Base-by-base conservation (phyloP, 805 yeast genomes). In the Scheffersomyces ergatensis region DNA sequence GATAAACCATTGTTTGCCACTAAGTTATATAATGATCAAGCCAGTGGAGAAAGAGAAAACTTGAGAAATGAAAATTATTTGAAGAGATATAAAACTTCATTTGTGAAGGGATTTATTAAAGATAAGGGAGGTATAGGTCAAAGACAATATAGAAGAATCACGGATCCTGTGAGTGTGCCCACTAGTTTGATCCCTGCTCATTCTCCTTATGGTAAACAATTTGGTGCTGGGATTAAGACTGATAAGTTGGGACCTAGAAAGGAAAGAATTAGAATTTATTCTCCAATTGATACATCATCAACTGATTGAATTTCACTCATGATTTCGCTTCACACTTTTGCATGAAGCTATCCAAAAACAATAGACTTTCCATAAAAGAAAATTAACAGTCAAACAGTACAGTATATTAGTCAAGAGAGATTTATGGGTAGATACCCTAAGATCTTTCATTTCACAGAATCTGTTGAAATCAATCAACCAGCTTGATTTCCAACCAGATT, bases 121-220 rank as follows among this genome's bases (percentile, higher is more conserved):
- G 75, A 69, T 48, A 67, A 65, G 50, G 74, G 75, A 38, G 75
- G 75, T 38, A 61, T 69, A 48, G 75, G 75, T 37, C 72, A 66
- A 51, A 63, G 54, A 45, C 70, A 65, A 40, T 63, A 58, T 53
- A 61, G 69, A 51, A 62, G 65, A 57, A 48, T 57, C 37, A 48
- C 57, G 27, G 62, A 54, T 44, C 55, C 58, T 15, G 37, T 45
- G n/a, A 26, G 43, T 25, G 46, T 55, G 27, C 61, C 71, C 15
- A 55, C 58, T 30, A 60, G 51, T 30, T 54, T 65, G 43, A 69
- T 70, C 42, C 69, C 67, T 18, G 52, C 70, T 6, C 74, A 67
- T 46, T 67, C 74, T n/a, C 60, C 72, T 7, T 52, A 33, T 40
- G 72, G 72, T 18, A 45, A 53, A 43, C 71, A 68, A 51, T 69